phyloP scores from a whole-genome alignment of 352 stramenopile genomes.

The Phytopythium sindhum region DNA sequence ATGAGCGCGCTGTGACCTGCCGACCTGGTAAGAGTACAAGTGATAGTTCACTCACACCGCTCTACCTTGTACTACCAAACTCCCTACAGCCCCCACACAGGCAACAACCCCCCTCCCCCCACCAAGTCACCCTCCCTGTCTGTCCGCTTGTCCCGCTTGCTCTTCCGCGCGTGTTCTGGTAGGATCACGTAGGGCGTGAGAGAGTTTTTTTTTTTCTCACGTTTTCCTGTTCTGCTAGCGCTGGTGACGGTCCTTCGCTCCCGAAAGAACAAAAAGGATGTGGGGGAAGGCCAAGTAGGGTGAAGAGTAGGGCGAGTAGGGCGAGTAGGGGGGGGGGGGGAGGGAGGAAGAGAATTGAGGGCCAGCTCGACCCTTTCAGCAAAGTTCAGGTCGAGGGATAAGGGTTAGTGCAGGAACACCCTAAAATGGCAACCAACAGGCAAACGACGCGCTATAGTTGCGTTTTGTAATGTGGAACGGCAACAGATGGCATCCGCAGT shows the following conservation, averaged over 20 bases:
- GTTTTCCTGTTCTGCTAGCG: neutral
- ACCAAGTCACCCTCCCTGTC: neutral
- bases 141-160: neutral
- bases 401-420: neutral
- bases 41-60: too few relatives aligned
- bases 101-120: too few relatives aligned
- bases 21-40: too few relatives aligned
- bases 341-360: neutral
- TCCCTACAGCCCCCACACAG: too few relatives aligned
- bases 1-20: neutral
- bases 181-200: neutral
- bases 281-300: neutral
- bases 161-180: constrained; percentile 4
- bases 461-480: neutral
- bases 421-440: neutral
- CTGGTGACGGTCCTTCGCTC: constrained; percentile 4
- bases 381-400: neutral
- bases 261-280: constrained; percentile 12
- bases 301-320: neutral
- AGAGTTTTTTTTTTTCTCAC: neutral
- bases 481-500: neutral
- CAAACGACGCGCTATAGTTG: neutral
- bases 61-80: too few relatives aligned
- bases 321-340: neutral
- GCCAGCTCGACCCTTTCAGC: constrained; percentile 4